Conservation (phyloP, 805 yeast genomes). For the Saccharomycopsis fermentans region DNA sequence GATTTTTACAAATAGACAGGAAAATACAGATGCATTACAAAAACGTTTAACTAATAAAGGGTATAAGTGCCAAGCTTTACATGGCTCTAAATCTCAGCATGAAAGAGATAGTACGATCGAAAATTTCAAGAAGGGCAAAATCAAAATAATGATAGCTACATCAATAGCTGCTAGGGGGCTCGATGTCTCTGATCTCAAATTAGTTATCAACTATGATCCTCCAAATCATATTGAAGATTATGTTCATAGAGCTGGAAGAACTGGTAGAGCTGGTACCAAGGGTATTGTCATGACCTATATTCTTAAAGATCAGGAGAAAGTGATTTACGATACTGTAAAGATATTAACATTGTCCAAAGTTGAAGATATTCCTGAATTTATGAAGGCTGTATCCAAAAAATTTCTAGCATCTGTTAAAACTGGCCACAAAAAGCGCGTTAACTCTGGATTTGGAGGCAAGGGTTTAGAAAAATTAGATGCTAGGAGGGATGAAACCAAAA, state of each 20-base stretch:
- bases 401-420: constrained; percentile 52
- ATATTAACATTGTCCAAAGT: constrained; percentile 43
- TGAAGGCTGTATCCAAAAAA: constrained; percentile 36
- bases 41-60: constrained; percentile 43
- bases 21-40: constrained; percentile 66
- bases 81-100: constrained; percentile 84
- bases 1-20: constrained; percentile 82
- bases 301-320: constrained; percentile 47
- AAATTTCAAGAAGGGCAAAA: constrained; percentile 55
- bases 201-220: constrained; percentile 74
- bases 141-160: constrained; percentile 69
- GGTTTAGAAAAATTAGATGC: constrained; percentile 75
- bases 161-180: constrained; percentile 93
- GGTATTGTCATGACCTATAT: constrained; percentile 77
- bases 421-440: constrained; percentile 49
- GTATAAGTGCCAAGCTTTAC: constrained; percentile 57
- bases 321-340: constrained; percentile 58
- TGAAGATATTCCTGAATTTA: constrained; percentile 39
- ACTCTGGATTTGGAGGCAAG: constrained; percentile 86
- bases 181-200: constrained; percentile 75
- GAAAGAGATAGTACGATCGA: constrained; percentile 70
- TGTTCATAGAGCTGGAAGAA: constrained; percentile 91
- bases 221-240: constrained; percentile 92
- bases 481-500: constrained; percentile 34
- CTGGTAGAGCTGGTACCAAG: constrained; percentile 79